These are phyloP conservation scores for Nakazawaea siamensis DNA, from an alignment of 805 yeast species.

Conservation along the genomic window DNA sequence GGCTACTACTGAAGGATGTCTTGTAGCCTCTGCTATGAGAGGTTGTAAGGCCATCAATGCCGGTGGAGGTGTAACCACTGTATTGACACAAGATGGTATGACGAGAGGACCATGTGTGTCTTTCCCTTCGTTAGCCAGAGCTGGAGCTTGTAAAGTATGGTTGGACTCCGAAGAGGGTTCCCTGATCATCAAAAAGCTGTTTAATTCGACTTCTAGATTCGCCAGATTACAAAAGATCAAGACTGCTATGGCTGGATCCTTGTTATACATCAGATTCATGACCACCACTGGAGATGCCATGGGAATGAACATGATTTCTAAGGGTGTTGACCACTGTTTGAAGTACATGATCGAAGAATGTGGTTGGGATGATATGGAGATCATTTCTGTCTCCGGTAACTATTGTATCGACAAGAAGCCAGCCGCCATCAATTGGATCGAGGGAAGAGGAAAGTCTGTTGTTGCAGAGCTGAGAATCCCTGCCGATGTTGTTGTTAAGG, in stretches of 20 bases:
- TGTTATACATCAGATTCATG: conserved; percentile 82
- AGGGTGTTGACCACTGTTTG: conserved; percentile 89
- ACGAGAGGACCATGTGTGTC: conserved; percentile 98
- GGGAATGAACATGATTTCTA: conserved; percentile 99
- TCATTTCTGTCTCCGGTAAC: conserved; percentile 92
- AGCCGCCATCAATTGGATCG: conserved; percentile 98
- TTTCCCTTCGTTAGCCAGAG: conserved; percentile 73
- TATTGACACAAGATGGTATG: conserved; percentile 95
- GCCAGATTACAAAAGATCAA: conserved; percentile 88
- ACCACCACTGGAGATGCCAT: conserved; percentile 99
- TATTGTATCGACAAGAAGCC: conserved; percentile 97
- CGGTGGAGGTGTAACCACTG: conserved; percentile 94
- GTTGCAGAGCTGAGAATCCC: conserved; percentile 96
- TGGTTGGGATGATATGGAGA: conserved; percentile 91
- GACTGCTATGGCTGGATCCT: conserved; percentile 91
- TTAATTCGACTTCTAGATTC: conserved; percentile 94
- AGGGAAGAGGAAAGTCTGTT: conserved; percentile 97
- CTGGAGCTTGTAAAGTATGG: conserved; percentile 95
- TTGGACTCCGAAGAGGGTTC: conserved; percentile 94
- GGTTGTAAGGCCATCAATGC: conserved; percentile 97
- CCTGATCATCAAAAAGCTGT: conserved; percentile 70
- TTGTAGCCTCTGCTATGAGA: conserved; percentile 97
- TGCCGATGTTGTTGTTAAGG: conserved; percentile 66
- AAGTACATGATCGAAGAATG: conserved; percentile 77
- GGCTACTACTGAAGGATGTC: conserved; percentile 99